Evolutionary conservation across 1,284 basidiomycete species (phyloP), one percentile per base, ranked within the genome.

Genomic region (Puccinia horiana): DNA sequence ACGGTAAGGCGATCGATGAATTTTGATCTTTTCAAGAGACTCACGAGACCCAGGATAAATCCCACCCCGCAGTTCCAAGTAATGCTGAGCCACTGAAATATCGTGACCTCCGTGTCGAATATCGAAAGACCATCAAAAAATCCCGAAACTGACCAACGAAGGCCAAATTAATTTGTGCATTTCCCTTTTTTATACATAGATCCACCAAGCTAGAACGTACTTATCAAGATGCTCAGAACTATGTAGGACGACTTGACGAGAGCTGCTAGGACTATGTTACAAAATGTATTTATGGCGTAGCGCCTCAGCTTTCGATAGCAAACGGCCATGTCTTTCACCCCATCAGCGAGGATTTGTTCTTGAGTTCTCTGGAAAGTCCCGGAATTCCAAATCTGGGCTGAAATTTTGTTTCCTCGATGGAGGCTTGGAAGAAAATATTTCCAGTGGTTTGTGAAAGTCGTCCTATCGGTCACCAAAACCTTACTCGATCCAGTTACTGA

Each of bases 1-100:
- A 29, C 6, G 61, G 26, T 32, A 14, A 14, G 32, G 65, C 42
- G 29, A 18, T 5, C 18, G n/a, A 29, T n/a, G 23, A 40, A n/a
- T 8, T 12, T 44, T 29, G 6, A 16, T 29, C 6, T 44, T 37
- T 14, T 32, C 8, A 58, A 9, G 6, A n/a, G 23, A 75, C 73
- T 75, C 37, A 75, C 73, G 29, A 56, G n/a, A 26, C 73, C 73
- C 16, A 75, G 54, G 20, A 56, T 40, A 32, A 75, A n/a, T 75
- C 73, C 73, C 16, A 56, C 47, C 1, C 73, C 73, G 23, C 9
- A 52, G 54, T 75, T 75, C 73, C 73, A 75, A 40, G 73, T 75
- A n/a, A 75, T 40, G 37, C 58, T 75, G 14, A 52, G 11, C 73
- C 73, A 75, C 20, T 37, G 1, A 16, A 16, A 56, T 54, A 58